Evolutionary conservation across 2,329 filamentous ascomycete genomes (phyloP).

Genomic region (Fusarium odoratissimum): DNA sequence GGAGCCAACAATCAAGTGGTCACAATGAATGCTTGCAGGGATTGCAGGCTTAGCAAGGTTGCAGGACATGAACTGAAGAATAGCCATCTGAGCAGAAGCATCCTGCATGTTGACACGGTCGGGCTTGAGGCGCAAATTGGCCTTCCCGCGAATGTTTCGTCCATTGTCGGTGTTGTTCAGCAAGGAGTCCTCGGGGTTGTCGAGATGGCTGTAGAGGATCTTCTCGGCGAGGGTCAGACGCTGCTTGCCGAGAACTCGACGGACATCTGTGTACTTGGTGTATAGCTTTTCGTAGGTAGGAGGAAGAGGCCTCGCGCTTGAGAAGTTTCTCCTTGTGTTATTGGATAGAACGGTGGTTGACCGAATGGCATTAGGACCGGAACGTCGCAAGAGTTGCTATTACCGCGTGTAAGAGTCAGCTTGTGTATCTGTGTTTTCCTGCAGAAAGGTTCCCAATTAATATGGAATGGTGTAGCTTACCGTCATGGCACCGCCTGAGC

Average conservation of each 20-base stretch:
- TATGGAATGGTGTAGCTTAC: conserved; percentile 48
- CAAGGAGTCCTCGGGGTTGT: conserved; percentile 89
- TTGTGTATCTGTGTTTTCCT: neutral
- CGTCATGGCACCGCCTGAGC: conserved; percentile 60
- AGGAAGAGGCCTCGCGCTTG: conserved; percentile 58
- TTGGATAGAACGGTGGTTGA: conserved; percentile 41
- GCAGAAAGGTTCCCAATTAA: conserved; percentile 13
- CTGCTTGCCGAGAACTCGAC: conserved; percentile 73
- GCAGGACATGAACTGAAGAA: conserved; percentile 99
- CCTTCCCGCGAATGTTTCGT: conserved; percentile 82
- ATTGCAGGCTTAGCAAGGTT: conserved; percentile 89
- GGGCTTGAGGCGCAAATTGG: conserved; percentile 96
- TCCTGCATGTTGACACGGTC: conserved; percentile 99
- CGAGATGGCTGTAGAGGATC: conserved; percentile 96
- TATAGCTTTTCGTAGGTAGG: conserved; percentile 88
- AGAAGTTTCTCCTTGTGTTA: conserved; percentile 54
- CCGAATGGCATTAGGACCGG: conserved; percentile 48
- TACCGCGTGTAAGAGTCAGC: conserved; percentile 24
- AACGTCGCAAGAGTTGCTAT: conserved; percentile 54
- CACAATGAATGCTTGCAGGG: conserved; percentile 97
- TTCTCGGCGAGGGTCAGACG: conserved; percentile 93
- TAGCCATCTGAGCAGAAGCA: conserved; percentile 97
- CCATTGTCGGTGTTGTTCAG: conserved; percentile 86
- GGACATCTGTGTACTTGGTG: conserved; percentile 79
- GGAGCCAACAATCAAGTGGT: conserved; percentile 98